Percentiles rank a stretch among this genome's conserved stretches.
Conservation (phyloP, 1,139 yeast species). For the Lodderomyces jiufengensis region DNA sequence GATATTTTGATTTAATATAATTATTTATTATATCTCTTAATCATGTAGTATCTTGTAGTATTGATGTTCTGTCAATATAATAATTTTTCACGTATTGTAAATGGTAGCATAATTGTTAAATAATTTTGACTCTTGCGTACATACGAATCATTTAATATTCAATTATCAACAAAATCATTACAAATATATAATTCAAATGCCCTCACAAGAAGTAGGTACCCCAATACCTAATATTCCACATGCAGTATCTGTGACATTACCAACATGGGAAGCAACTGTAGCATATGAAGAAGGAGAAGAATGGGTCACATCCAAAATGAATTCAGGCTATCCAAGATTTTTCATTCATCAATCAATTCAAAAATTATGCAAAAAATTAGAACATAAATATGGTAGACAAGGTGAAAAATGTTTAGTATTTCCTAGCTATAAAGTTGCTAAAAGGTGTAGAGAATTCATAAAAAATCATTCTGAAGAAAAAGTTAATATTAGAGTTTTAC, state of each 20-base stretch:
- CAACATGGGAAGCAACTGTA: conserved; percentile 90
- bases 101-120: too few species aligned
- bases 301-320: conserved; percentile 79
- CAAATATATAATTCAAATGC: too few species aligned
- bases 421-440: conserved; percentile 75
- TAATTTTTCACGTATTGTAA: too few species aligned
- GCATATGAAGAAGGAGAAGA: conserved; percentile 89
- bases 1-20: too few species aligned
- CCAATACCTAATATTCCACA: conserved; percentile 90
- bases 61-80: too few species aligned
- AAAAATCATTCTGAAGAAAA: conserved; percentile 30
- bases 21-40: too few species aligned
- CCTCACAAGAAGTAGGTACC: conserved; percentile 60
- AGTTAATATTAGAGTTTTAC: conserved; percentile 60
- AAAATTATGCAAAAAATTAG: conserved; percentile 49
- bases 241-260: conserved; percentile 90
- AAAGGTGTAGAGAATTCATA: conserved; percentile 79
- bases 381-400: conserved; percentile 67
- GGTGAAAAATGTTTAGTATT: conserved; percentile 72
- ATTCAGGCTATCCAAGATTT: conserved; percentile 86
- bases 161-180: too few species aligned
- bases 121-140: too few species aligned
- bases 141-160: too few species aligned
- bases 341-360: conserved; percentile 74
- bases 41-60: too few species aligned